Base-by-base conservation (phyloP, 805 yeast species). In the Komagataella pastoris region DNA sequence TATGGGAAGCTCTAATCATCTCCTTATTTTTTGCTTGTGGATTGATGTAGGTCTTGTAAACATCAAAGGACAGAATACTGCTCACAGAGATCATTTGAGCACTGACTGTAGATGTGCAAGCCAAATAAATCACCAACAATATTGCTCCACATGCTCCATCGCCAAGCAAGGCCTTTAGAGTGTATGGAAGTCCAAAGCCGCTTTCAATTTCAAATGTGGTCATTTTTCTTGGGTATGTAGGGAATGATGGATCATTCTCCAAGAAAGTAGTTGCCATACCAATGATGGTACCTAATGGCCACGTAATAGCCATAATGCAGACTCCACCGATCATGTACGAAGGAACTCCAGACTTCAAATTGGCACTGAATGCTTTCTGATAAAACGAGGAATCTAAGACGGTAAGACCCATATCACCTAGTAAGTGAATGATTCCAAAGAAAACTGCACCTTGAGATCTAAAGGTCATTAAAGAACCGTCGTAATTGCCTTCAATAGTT, bases 41-140 rank as follows among this genome's bases (percentile, higher is more conserved):
- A 48, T 69, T 69, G 53, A 72, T 57, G 58, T 73, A 75, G 49
- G 69, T 65, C 57, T 72, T 68, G 62, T 67, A 75, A 52, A 73
- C 66, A 58, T 75, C 80, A 56, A 70, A 75, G 2, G 79, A 72
- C 45, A 74, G 54, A 52, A 70, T 67, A 52, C 69, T 64, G 50
- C 70, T 64, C 24, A 68, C 72, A 1, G 73, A 67, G 46, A 70
- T 65, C 65, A 70, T 57, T 55, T 70, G 69, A 6, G 73, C 72
- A 50, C 71, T 65, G 17, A 67, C 68, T 4, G 73, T 66, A n/a
- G 73, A 68, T 14, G 74, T 70, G 36, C 69, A 71, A 2, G 73
- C 70, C 53, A 69, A 60, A 54, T 67, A 70, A 19, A 70, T 59
- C 47, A 68, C 60, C 44, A 70, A 57, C 24, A 70, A 57, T 30